These are phyloP conservation scores for Vitis hybrid DNA, from an alignment of 177 flowering plant species.

Conservation along the genomic window DNA sequence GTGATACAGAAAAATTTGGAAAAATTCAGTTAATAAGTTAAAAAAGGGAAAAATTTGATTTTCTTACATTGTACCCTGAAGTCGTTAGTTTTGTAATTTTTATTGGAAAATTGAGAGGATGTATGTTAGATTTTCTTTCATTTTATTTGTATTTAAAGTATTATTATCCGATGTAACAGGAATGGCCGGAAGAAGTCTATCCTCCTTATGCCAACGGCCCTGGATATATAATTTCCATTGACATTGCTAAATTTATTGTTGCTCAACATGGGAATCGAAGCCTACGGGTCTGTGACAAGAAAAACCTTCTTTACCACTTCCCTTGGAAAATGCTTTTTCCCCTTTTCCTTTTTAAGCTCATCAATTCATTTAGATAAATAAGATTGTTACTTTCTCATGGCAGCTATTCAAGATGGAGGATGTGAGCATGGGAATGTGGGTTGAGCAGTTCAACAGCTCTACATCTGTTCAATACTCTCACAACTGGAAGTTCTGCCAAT, in stretches of 20 bases:
- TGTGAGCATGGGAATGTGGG: conserved; percentile 95
- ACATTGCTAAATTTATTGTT: conserved; percentile 53
- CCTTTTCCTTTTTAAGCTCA: too few species aligned
- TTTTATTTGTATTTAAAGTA: background rate
- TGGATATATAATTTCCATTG: conserved; percentile 61
- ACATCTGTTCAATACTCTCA: conserved; percentile 59
- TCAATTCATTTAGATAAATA: background rate
- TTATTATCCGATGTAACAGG: conserved; percentile 37
- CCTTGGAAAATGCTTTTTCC: background rate
- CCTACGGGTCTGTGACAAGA: conserved; percentile 48
- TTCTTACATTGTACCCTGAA: too few species aligned
- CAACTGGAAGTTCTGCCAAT: conserved; percentile 74
- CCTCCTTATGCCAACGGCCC: conserved; percentile 92
- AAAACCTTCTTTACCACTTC: background rate
- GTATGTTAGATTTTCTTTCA: too few species aligned
- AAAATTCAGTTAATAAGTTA: too few species aligned
- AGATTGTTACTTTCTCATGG: conserved; percentile 6
- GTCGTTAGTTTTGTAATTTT: too few species aligned
- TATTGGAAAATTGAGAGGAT: too few species aligned
- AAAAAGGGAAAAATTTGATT: too few species aligned
- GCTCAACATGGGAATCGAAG: conserved; percentile 44
- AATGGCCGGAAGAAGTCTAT: conserved; percentile 74
- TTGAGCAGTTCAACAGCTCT: conserved; percentile 66
- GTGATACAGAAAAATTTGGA: too few species aligned
- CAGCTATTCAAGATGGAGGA: conserved; percentile 89